Percentiles rank a stretch among this genome's conserved stretches.
Conservation (phyloP, 106 monocot genomes). For the Narthecium ossifragum region DNA sequence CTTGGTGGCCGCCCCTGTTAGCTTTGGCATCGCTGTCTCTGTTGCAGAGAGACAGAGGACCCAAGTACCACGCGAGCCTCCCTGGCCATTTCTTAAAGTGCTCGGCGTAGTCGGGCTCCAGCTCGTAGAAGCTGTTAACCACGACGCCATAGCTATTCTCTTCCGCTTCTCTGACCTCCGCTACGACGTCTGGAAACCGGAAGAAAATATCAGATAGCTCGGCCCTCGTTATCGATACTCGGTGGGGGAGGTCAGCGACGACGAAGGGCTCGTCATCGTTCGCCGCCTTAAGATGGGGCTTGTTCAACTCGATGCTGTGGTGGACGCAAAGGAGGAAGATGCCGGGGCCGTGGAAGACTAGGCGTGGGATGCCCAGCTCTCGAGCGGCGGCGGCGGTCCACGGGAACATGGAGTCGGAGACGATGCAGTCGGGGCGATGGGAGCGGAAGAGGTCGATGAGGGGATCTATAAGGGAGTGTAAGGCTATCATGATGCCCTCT, state of each 20-base stretch:
- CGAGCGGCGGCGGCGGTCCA: conserved; percentile 7
- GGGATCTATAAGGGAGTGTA: not conserved
- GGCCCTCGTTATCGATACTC: not conserved
- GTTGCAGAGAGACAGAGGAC: not conserved
- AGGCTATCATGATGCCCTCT: not conserved
- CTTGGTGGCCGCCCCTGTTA: not conserved
- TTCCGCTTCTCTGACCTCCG: not conserved
- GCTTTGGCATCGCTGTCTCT: not conserved
- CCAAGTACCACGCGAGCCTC: not conserved
- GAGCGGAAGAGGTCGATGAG: conserved; percentile 1
- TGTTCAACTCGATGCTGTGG: not conserved
- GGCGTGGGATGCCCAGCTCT: not conserved
- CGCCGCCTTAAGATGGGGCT: too few relatives aligned
- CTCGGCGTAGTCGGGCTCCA: conserved; percentile 2
- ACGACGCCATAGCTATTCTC: not conserved
- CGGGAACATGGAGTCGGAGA: conserved; percentile 3
- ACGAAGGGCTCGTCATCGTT: not conserved
- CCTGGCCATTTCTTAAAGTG: not conserved
- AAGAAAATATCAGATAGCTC: not conserved
- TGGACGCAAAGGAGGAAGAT: conserved; percentile 4
- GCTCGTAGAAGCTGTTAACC: conserved; percentile 5
- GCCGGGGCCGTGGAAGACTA: conserved; percentile 15
- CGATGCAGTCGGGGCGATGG: conserved; percentile 3
- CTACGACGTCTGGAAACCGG: not conserved
- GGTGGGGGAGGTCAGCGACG: not conserved